Evolutionary conservation across 75 land plant species (phyloP).

Genomic region (Adiantum capillusveneris): DNA sequence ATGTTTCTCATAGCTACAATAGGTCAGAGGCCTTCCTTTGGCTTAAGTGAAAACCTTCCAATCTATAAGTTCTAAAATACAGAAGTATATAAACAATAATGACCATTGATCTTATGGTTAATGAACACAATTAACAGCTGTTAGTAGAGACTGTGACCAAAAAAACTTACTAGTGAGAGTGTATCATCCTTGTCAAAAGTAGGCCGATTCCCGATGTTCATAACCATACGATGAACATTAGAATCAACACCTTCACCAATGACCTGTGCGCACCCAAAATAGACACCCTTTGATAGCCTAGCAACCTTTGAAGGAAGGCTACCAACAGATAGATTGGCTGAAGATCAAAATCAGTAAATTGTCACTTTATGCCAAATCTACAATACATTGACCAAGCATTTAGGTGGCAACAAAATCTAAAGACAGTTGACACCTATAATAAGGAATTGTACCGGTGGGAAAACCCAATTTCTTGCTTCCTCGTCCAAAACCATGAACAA

Average conservation of each 20-base stretch:
- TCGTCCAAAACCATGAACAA: slow-evolving; percentile 23
- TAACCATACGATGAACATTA: slow-evolving; percentile 21
- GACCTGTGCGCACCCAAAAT: slow-evolving; percentile 27
- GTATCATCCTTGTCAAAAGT: slow-evolving; percentile 23
- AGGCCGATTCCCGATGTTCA: slow-evolving; percentile 31
- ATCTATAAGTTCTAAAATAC: too few species aligned
- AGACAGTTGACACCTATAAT: not conserved
- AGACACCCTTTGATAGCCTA: slow-evolving; percentile 19
- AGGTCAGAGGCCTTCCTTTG: too few species aligned
- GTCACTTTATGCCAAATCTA: too few species aligned
- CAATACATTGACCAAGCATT: not conserved
- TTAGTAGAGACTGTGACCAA: too few species aligned
- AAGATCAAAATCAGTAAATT: too few species aligned
- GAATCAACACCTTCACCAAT: slow-evolving; percentile 15
- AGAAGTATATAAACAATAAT: too few species aligned
- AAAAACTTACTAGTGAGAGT: slow-evolving; percentile 13
- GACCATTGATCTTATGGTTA: too few species aligned
- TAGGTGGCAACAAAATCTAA: not conserved
- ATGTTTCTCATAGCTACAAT: too few species aligned
- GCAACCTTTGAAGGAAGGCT: slow-evolving; percentile 10
- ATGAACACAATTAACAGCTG: too few species aligned
- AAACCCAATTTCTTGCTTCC: slow-evolving; percentile 29
- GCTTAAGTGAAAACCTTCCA: too few species aligned
- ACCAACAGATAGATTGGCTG: slow-evolving; percentile 19
- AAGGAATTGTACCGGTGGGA: slow-evolving; percentile 22